phyloP scores from a whole-genome alignment of 768 basidiomycete genomes.

The Pisolithus albus region DNA sequence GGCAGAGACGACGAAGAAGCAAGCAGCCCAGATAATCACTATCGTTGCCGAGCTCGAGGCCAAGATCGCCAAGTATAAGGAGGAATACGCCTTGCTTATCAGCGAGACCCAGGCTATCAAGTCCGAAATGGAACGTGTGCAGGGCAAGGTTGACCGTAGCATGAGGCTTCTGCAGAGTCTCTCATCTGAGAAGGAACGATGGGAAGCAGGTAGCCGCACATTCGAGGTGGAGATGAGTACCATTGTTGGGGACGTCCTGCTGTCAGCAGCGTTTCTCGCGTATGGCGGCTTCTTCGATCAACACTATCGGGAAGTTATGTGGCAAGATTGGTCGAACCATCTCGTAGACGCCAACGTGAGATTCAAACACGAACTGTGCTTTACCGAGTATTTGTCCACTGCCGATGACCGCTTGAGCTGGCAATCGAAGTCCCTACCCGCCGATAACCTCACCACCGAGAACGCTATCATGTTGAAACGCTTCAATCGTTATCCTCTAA shows the following conservation, averaged over 20 bases:
- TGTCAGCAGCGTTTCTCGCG: slow-evolving; percentile 94
- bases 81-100: slow-evolving; percentile 94
- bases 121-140: slow-evolving; percentile 94
- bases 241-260: slow-evolving; percentile 91
- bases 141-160: slow-evolving; percentile 93
- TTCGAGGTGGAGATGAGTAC: slow-evolving; percentile 99
- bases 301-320: slow-evolving; percentile 94
- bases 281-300: slow-evolving; percentile 99
- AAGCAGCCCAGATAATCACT: slow-evolving; percentile 80
- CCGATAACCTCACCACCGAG: slow-evolving; percentile 92
- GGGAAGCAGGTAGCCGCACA: slow-evolving; percentile 91
- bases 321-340: slow-evolving; percentile 91
- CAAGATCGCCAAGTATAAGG: slow-evolving; percentile 91
- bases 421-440: slow-evolving; percentile 94
- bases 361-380: slow-evolving; percentile 86
- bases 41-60: slow-evolving; percentile 91
- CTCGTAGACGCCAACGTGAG: slow-evolving; percentile 84
- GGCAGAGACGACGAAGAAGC: slow-evolving; percentile 92
- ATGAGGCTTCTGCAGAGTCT: slow-evolving; percentile 92
- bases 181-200: slow-evolving; percentile 89
- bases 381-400: slow-evolving; percentile 94
- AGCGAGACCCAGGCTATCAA: slow-evolving; percentile 97
- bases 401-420: slow-evolving; percentile 93
- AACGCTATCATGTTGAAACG: slow-evolving; percentile 99
- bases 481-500: slow-evolving; percentile 94